These are phyloP conservation scores for Solanum hybrid DNA, from an alignment of 305 asterid species.

Conservation along the genomic window DNA sequence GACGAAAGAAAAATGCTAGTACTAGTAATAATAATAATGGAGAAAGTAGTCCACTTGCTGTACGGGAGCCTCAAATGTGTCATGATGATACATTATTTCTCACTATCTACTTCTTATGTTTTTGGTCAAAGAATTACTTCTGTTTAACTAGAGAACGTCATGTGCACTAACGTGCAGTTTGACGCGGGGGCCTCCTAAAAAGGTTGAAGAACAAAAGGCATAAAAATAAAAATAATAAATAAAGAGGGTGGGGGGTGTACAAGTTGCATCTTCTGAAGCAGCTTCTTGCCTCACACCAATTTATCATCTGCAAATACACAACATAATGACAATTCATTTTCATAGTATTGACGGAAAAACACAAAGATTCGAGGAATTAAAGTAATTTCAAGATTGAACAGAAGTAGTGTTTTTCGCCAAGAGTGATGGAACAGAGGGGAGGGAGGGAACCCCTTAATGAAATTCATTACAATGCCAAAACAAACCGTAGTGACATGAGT, in stretches of 20 bases:
- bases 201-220: not conserved
- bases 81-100: not conserved
- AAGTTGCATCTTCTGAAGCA: constrained; percentile 2
- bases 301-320: not conserved
- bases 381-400: not conserved
- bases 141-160: not conserved
- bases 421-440: not conserved
- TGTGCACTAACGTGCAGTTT: not conserved
- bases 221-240: not conserved
- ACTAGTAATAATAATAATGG: not conserved
- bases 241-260: not conserved
- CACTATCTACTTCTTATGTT: not conserved
- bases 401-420: not conserved
- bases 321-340: not conserved
- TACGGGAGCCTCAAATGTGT: not conserved
- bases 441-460: not conserved
- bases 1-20: not conserved
- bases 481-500: not conserved
- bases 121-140: not conserved
- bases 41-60: not conserved
- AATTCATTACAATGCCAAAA: not conserved
- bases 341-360: not conserved
- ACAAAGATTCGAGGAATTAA: not conserved
- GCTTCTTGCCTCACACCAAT: not conserved
- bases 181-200: not conserved